These are phyloP conservation scores for Nicotiana paniculata DNA, from an alignment of 257 asterid species.

Conservation along the genomic window DNA sequence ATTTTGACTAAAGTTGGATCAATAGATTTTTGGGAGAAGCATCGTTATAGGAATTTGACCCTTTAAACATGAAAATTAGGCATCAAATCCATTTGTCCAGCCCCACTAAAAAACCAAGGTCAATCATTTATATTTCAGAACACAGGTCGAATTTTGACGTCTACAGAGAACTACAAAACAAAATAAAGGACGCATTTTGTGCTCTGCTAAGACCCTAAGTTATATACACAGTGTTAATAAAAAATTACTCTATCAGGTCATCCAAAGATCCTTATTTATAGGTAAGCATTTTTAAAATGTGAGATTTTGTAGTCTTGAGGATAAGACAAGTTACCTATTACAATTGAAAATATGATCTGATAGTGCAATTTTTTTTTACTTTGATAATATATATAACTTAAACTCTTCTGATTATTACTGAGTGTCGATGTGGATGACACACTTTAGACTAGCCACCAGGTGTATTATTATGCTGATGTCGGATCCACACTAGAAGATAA, in stretches of 20 bases:
- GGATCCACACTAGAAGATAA: no score
- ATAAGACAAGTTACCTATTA: no score
- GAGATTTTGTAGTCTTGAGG: no score
- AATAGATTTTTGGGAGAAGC: background rate
- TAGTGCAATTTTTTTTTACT: no score
- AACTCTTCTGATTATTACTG: background rate
- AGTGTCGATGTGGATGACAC: background rate
- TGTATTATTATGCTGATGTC: background rate
- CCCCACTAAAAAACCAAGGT: background rate
- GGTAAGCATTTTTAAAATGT: no score
- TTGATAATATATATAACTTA: no score
- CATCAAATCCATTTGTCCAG: conserved; percentile 2
- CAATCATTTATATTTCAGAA: background rate
- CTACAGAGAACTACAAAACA: background rate
- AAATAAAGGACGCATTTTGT: no score
- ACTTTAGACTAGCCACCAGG: background rate
- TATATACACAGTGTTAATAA: no score
- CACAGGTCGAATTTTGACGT: background rate
- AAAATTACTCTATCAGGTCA: no score
- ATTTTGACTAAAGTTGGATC: background rate
- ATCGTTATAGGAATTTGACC: background rate
- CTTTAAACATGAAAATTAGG: conserved; percentile 1
- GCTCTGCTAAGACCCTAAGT: no score
- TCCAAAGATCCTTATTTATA: no score
- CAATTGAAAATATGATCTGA: no score